These are phyloP conservation scores for Magnaporthales sp. DNA, from an alignment of 2,329 filamentous ascomycete genomes.

Conservation along the genomic window DNA sequence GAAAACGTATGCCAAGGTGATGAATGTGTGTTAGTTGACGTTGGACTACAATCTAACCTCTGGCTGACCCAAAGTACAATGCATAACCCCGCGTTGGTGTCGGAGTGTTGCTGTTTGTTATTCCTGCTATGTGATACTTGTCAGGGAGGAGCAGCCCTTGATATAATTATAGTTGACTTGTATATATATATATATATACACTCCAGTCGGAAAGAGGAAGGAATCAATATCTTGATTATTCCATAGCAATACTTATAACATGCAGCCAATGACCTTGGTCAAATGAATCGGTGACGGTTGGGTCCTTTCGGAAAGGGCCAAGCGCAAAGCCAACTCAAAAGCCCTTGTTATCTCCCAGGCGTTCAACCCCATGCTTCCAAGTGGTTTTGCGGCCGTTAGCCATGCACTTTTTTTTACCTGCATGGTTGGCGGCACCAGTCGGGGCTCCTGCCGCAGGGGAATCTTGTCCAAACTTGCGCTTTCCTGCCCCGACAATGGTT, in stretches of 20 bases:
- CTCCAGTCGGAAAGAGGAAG: too few species aligned
- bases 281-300: not conserved
- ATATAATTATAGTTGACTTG: too few species aligned
- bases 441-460: not conserved
- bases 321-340: not conserved
- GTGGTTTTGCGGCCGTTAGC: not conserved
- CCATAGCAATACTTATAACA: not conserved
- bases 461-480: not conserved
- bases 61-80: too few species aligned
- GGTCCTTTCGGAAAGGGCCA: not conserved
- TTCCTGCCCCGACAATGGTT: not conserved
- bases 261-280: not conserved
- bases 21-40: too few species aligned
- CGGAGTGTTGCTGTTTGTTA: too few species aligned
- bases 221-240: not conserved
- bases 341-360: conserved; percentile 1
- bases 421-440: not conserved
- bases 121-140: too few species aligned
- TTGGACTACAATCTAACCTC: too few species aligned
- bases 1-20: too few species aligned
- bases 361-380: not conserved
- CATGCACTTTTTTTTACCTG: not conserved
- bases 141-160: too few species aligned
- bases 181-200: too few species aligned
- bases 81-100: too few species aligned